Base-by-base conservation (phyloP, 2,329 filamentous ascomycete genomes). In the Reticulascus tulasneorum region DNA sequence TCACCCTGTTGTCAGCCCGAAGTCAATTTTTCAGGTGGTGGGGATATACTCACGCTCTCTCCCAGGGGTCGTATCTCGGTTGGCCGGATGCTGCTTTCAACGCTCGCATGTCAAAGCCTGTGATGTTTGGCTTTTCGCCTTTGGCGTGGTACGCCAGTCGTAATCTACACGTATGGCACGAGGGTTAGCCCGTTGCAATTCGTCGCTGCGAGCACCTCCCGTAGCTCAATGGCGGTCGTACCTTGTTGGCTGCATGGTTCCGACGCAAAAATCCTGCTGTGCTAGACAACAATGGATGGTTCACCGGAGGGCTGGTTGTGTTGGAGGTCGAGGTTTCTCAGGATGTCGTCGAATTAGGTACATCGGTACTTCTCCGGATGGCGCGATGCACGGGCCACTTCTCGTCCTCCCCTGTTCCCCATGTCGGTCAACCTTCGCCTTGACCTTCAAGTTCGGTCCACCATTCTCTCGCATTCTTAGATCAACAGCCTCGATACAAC, bases 41-140 rank as follows among this genome's bases (percentile, higher is more conserved):
- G 23, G 30, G 23, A 19, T 9, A 7, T 20, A 77, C 77, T 62
- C 47, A 84, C 80, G 62, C 57, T 69, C 71, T 64, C 59, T 78
- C 77, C 80, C 80, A 84, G 30, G 80, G 80, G 48, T 84, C 80
- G 62, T 82, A 78, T 60, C 67, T 64, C 39, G 71, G 70, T 47
- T 66, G 74, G 47, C 79, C 78, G 51, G 86, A 71, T 29, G 89
- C 74, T 46, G 77, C 79, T 59, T 80, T 85, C 65, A 90, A 82
- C 64, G 86, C 84, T 60, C 79, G 79, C 55, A 88, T 75, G 70
- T 93, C 84, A 75, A 97, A 97, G 67, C 91, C 91, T 54, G 91
- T 96, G 65, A 94, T 79, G 75, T 87, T 89, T 58, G 78, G 73
- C 69, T 76, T 75, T 52, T 64, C 62, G 56, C 66, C 64, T 56